Percentiles rank a stretch among this genome's conserved stretches.
phyloP scores from a whole-genome alignment of 1,284 basidiomycete species.

The Leccinum idahoense region DNA sequence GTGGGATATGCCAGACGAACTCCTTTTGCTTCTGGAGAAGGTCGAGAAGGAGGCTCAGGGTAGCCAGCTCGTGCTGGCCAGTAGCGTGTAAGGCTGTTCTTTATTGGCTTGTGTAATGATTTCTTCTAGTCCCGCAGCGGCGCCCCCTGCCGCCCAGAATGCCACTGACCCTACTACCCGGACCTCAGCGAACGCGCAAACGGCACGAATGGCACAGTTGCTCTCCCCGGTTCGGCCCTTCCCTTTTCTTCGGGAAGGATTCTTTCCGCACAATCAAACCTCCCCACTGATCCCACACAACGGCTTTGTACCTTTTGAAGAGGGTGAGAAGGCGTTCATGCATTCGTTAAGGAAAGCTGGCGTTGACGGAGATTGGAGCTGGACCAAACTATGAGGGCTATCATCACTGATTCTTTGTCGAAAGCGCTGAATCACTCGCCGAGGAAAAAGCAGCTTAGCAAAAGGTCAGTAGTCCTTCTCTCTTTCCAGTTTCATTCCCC shows the following conservation, averaged over 20 bases:
- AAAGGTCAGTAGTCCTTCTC: conserved; percentile 51
- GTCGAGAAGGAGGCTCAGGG: conserved; percentile 69
- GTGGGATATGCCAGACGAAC: conserved; percentile 93
- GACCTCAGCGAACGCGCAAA: conserved; percentile 28
- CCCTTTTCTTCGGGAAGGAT: conserved; percentile 56
- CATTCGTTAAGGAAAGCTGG: conserved; percentile 84
- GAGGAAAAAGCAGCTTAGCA: conserved; percentile 94
- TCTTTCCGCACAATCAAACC: conserved; percentile 68
- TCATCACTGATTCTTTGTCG: conserved; percentile 97
- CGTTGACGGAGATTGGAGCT: conserved; percentile 90
- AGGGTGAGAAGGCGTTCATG: conserved; percentile 92
- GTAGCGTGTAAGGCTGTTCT: conserved; percentile 24
- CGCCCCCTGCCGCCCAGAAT: conserved; percentile 11
- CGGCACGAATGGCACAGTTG: conserved; percentile 44
- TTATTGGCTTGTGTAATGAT: background rate
- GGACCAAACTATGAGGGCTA: conserved; percentile 97
- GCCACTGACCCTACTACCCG: conserved; percentile 6
- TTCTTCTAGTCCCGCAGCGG: conserved; percentile 12
- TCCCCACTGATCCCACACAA: conserved; percentile 83
- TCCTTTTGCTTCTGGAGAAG: conserved; percentile 74
- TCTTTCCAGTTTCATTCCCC: background rate
- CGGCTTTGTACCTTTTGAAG: conserved; percentile 80
- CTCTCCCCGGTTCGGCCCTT: conserved; percentile 46
- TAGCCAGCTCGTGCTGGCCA: conserved; percentile 29
- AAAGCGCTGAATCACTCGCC: conserved; percentile 87